Evolutionary conservation across 202 grass and related monocot species (phyloP).

Genomic region (Alloteropsis angusta): DNA sequence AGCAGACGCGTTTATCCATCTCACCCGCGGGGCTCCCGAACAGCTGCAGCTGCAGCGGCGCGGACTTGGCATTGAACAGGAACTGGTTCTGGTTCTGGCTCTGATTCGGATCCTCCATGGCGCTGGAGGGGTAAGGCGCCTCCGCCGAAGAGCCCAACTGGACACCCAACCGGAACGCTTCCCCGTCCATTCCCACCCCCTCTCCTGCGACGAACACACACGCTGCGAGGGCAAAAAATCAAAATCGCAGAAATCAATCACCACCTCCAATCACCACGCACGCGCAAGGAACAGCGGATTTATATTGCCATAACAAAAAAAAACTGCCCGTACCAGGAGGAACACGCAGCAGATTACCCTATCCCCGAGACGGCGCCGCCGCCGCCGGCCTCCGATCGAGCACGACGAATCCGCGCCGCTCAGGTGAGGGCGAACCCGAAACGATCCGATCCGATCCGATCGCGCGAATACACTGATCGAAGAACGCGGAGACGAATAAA

Average conservation of each 20-base stretch:
- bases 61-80: background rate
- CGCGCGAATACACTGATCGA: background rate
- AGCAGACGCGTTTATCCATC: background rate
- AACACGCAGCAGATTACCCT: background rate
- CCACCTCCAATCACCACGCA: background rate
- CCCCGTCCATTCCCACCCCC: slow-evolving; percentile 32
- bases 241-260: background rate
- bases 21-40: slow-evolving; percentile 9
- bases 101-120: slow-evolving; percentile 2
- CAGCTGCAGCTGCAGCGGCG: slow-evolving; percentile 32
- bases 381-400: background rate
- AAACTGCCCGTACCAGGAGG: background rate
- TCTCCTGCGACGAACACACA: background rate
- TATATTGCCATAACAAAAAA: no score
- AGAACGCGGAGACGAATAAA: background rate
- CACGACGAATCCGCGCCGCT: background rate
- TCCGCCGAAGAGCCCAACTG: background rate
- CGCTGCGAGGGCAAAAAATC: no score
- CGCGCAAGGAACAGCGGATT: no score
- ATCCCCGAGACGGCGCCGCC: background rate
- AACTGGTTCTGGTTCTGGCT: background rate
- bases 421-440: background rate
- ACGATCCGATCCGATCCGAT: background rate
- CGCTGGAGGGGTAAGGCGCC: background rate
- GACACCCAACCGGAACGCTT: background rate